Base-by-base conservation (phyloP, 208 protist species). In the Endotrypanum monterogeii region DNA sequence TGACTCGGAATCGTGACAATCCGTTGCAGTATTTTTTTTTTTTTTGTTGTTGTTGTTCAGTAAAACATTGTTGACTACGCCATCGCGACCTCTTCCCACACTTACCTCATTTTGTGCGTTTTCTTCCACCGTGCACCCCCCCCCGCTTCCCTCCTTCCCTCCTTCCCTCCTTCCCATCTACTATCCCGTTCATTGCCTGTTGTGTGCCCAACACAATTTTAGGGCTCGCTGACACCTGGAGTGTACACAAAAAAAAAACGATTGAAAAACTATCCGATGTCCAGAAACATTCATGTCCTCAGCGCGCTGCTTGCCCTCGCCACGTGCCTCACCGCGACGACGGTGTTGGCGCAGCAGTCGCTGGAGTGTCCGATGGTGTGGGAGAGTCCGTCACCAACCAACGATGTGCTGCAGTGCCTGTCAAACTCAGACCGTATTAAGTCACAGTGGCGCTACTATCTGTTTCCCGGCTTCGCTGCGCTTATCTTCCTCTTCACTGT, bases 281-380 rank as follows among this genome's bases (percentile, higher is more conserved):
- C 23, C 30, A 83, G 60, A 11, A 1, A 16, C 35, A n/a, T 51
- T 32, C 51, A 70, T 58, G 61, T 83, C 32, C 76, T 81, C 55
- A 48, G 78, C 28, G 74, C 71, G 7, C 41, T 85, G 60, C 56
- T 88, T 46, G 74, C 65, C 37, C 48, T 81, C 48, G 44, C 79
- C 35, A 58, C 84, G 79, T 78, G 54, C 52, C 14, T 88, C 62
- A 76, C 78, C 18, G 78, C 78, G 30, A 71, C 74, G 3, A 52
- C 74, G 3, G 80, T 54, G 48, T 67, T 74, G 6, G 84, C 83
- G 23, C 81, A 88, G 73, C 78, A 62, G 39, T 90, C 88, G n/a
- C 69, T 96, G n/a, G 82, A 86, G 63, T 96, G 91, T 54, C 78
- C 94, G 61, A 88, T 78, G 30, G 86, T 91, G 20, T 96, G 91